Conservation (phyloP, 2,329 filamentous ascomycete species). For the Fusarium globosum region DNA sequence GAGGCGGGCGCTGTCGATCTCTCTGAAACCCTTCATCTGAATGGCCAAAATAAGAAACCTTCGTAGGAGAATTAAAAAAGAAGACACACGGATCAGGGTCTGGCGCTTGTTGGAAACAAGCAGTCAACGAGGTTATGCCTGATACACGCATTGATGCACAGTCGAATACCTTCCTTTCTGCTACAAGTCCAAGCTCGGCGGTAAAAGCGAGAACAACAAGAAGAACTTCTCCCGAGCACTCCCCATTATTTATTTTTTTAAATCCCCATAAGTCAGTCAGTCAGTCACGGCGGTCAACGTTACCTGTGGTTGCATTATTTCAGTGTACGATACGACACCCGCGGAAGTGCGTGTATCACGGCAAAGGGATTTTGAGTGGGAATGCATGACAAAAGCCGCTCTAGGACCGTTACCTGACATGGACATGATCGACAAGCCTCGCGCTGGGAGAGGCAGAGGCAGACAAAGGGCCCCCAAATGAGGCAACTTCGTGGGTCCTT, state of each 20-base stretch:
- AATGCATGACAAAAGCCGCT: slow-evolving; percentile 30
- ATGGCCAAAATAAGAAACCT: slow-evolving; percentile 9
- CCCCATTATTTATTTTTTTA: not conserved
- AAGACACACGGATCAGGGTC: slow-evolving; percentile 28
- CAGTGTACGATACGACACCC: slow-evolving; percentile 1
- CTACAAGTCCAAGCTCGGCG: slow-evolving; percentile 30
- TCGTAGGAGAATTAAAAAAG: not conserved
- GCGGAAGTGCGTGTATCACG: slow-evolving; percentile 28
- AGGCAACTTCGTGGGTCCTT: slow-evolving; percentile 16
- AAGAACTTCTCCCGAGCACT: not conserved
- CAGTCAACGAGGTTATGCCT: slow-evolving; percentile 14
- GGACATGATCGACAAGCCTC: slow-evolving; percentile 25
- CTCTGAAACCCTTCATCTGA: slow-evolving; percentile 26
- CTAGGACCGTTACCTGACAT: slow-evolving; percentile 20
- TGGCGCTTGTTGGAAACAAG: slow-evolving; percentile 21
- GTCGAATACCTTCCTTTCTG: slow-evolving; percentile 3
- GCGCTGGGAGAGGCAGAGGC: slow-evolving; percentile 4
- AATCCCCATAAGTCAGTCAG: slow-evolving; percentile 6
- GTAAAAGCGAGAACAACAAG: slow-evolving; percentile 9
- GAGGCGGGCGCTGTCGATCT: slow-evolving; percentile 19
- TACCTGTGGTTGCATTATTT: slow-evolving; percentile 8
- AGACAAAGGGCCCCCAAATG: not conserved
- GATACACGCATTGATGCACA: slow-evolving; percentile 28
- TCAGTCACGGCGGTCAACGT: slow-evolving; percentile 4
- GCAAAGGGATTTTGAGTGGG: slow-evolving; percentile 18